Percentiles rank a stretch among this genome's conserved stretches.
These are phyloP conservation scores for Spatholobus suberectus DNA, from an alignment of 306 rosid species.

Conservation along the genomic window DNA sequence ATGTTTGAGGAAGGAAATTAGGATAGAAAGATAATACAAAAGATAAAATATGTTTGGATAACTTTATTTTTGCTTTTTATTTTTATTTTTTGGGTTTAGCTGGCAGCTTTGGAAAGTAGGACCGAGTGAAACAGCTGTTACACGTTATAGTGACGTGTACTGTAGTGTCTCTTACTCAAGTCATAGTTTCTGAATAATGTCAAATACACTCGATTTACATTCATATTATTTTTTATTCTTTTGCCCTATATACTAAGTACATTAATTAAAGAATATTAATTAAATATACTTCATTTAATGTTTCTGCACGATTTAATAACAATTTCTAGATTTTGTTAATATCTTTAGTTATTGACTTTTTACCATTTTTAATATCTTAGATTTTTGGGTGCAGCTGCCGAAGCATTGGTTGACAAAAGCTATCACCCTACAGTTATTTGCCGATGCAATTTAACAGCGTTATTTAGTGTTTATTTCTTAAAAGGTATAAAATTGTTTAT, in stretches of 20 bases:
- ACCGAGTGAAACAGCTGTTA: neutral
- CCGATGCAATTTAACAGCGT: constrained; percentile 61
- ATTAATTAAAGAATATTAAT: no score
- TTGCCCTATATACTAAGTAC: no score
- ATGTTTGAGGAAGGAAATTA: constrained; percentile 26
- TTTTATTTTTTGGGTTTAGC: neutral
- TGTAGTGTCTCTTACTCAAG: no score
- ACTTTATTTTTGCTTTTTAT: neutral
- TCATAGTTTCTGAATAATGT: no score
- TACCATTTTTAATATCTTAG: constrained; percentile 1
- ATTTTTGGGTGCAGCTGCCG: constrained; percentile 61
- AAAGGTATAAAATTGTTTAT: constrained; percentile 3
- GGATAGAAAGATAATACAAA: constrained; percentile 24
- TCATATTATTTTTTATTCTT: no score
- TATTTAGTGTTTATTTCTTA: neutral
- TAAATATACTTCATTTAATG: no score
- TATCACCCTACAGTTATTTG: constrained; percentile 89
- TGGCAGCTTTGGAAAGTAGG: neutral
- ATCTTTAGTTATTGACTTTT: neutral
- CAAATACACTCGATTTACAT: no score
- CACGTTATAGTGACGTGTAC: no score
- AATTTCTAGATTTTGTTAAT: neutral
- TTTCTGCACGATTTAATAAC: neutral
- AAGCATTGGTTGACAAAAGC: constrained; percentile 71
- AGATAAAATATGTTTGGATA: constrained; percentile 21